Evolutionary conservation across 306 rosid species (phyloP).

Genomic region (Rosa chinensis): DNA sequence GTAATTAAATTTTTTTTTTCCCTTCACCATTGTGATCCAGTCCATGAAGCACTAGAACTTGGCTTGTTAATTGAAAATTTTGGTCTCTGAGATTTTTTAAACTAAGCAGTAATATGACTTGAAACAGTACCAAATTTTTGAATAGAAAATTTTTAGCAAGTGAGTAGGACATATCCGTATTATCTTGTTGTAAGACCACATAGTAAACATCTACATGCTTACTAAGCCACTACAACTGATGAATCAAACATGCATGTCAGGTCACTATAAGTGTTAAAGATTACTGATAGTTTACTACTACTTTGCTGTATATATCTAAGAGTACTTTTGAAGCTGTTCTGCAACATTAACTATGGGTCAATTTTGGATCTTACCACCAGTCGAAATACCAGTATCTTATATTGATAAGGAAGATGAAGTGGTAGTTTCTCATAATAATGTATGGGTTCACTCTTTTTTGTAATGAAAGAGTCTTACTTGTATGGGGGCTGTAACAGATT

Average conservation of each 20-base stretch:
- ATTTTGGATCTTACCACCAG: neutral
- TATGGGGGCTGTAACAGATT: slow-evolving; percentile 61
- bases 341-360: neutral
- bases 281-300: neutral
- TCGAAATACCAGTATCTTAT: neutral
- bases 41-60: neutral
- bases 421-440: neutral
- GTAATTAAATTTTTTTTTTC: neutral
- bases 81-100: neutral
- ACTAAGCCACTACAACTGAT: neutral
- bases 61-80: neutral
- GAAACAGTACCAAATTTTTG: neutral
- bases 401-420: neutral
- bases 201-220: neutral
- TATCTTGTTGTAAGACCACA: neutral
- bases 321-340: neutral
- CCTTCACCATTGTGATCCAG: neutral
- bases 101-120: neutral
- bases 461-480: slow-evolving; percentile 14
- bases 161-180: neutral
- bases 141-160: neutral
- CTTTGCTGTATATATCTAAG: neutral
- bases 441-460: neutral
- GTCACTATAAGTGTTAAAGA: neutral
- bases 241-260: slow-evolving; percentile 1